Base-by-base conservation (phyloP, 2,329 filamentous ascomycete species). In the Hypocreales sp. region DNA sequence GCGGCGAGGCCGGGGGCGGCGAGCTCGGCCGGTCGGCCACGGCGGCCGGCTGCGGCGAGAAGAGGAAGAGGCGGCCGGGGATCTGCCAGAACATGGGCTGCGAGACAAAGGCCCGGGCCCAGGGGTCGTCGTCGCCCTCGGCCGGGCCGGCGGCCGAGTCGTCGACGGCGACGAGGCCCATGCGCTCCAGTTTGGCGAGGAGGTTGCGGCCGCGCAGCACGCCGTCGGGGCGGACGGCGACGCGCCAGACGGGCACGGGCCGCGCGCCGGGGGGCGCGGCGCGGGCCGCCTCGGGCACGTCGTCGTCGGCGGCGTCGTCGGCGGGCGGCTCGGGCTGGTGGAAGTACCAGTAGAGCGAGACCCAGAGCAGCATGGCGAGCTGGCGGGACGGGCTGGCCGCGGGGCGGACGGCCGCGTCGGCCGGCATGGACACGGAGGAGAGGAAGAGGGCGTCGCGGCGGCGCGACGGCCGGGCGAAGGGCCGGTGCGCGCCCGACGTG, bases 291-390 rank as follows among this genome's bases (percentile, higher is more conserved):
- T 70, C 80, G 12, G 63, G 61, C 19, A 90, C 46, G 26, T 70
- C 65, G 1, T 67, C 61, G 14, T 66, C 60, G 3, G 15, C 4
- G 15, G n/a, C 11, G 24, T 10, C 22, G 22, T 4, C 22, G 15
- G 13, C 22, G 22, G 11, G 5, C 0, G 87, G 87, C 40, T 77
- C 67, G 1, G 73, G 67, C 50, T 92, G 82, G 55, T 94, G 86
- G 42, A 94, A 95, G 59, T 95, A 95, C 87, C 87, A 95, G 60
- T 83, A 93, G 22, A 95, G 60, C 2, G 83, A 86, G 19, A 84
- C 73, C 81, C 83, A 95, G 6, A 95, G 65, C 79, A 94, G 92
- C 81, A 94, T 84, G 38, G 87, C 87, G 33, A 93, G 81, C 55
- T 92, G 81, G 24, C 86, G 66, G 1, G 83, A 90, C 0, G 82